Evolutionary conservation across 257 asterid species (phyloP), one percentile per base, ranked within the genome.

Genomic region (Catharanthus roseus): DNA sequence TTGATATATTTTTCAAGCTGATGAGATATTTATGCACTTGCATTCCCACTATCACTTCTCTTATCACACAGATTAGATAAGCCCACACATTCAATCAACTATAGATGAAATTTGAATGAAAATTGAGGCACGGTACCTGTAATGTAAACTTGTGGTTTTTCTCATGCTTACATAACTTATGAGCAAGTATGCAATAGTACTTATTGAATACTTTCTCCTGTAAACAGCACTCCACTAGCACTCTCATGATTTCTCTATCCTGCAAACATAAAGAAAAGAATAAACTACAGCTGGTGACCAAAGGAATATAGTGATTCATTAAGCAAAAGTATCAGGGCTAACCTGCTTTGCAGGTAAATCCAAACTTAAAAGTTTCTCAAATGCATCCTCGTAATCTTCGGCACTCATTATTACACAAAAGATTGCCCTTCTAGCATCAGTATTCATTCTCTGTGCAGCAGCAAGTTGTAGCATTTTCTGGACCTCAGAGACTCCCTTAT

Each of bases 161-260:
- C 83, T 88, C 95, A 71, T 87, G 88, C 82, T 88, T 84, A 77
- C 99, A 93, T 69, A 93, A 78, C 85, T 89, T 89, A 78, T 95
- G 79, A 56, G 96, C 97, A 49, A 93, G 96, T 78, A 86, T 79
- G 71, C 96, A 85, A 53, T 91, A 95, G 78, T 95, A 95, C 72
- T 91, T 90, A 79, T 95, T 95, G 74, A 95, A 95, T 64, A 86
- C 86, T 82, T 85, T 86, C 89, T 95, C 99, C 77, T 91, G 96
- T 68, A 95, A 85, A 81, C 99, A 91, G 78, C 99, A 95, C 64
- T 89, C 90, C 69, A 91, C 88, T n/a, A 95, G 89, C 60, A 95
- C 96, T 63, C 96, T 84, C 84, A 88, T 88, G 79, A 95, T 88
- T 85, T 91, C 99, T 78, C 99, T 92, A 78, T 91, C 99, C 99